These are phyloP conservation scores for Lineolata rhizophorae DNA, from an alignment of 495 filamentous ascomycete species.

Conservation along the genomic window DNA sequence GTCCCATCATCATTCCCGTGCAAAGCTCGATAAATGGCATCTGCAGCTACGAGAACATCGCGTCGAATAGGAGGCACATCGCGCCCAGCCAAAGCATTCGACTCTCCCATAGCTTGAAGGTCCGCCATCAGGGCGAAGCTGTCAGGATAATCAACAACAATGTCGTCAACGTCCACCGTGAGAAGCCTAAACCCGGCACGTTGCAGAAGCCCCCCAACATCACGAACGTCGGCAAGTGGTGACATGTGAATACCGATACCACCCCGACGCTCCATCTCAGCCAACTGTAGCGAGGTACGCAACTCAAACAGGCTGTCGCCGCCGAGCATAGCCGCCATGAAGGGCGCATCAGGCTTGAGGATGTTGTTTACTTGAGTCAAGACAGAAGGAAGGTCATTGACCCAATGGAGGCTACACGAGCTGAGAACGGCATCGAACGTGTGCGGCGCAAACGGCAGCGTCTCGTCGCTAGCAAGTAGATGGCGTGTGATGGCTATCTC, in stretches of 20 bases:
- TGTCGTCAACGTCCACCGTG: conserved; percentile 94
- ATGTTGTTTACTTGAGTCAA: conserved; percentile 60
- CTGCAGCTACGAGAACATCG: conserved; percentile 72
- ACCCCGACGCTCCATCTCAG: conserved; percentile 69
- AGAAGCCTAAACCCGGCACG: conserved; percentile 84
- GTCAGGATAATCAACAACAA: conserved; percentile 88
- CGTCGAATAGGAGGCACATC: conserved; percentile 51
- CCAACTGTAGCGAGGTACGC: conserved; percentile 79
- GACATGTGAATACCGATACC: conserved; percentile 75
- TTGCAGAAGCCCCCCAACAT: conserved; percentile 71
- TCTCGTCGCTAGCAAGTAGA: conserved; percentile 43
- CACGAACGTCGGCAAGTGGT: conserved; percentile 76
- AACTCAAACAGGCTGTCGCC: conserved; percentile 90
- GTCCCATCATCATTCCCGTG: conserved; percentile 53
- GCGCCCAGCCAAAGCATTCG: conserved; percentile 62
- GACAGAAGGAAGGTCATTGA: conserved; percentile 79
- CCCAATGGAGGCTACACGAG: conserved; percentile 83
- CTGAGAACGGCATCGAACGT: conserved; percentile 77
- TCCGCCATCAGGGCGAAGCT: conserved; percentile 82
- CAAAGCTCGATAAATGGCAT: conserved; percentile 71
- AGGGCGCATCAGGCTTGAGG: conserved; percentile 77
- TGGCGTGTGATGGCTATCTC: conserved; percentile 47
- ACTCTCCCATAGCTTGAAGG: conserved; percentile 85
- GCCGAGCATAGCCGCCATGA: conserved; percentile 89
- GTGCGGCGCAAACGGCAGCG: conserved; percentile 53